A percentile compares a stretch with the other conserved stretches of the same genome.
Evolutionary conservation across 305 asterid genomes (phyloP).

Genomic region (Fraxinus ornus): DNA sequence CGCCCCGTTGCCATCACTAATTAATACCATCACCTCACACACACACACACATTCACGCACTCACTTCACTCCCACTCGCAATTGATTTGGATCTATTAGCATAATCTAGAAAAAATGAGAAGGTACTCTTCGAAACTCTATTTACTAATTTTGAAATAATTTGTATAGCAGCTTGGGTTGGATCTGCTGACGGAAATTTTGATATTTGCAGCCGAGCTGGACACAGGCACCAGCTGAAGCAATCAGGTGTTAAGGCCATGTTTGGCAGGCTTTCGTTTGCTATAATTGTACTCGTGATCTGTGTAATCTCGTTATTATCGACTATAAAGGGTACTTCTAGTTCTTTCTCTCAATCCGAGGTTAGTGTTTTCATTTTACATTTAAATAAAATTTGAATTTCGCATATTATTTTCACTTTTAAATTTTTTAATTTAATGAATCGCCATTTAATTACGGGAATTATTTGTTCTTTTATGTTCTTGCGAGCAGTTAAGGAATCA

Average conservation of each 20-base stretch:
- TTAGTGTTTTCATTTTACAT: slow-evolving; percentile 14
- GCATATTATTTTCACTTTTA: neutral
- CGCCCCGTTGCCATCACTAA: too few species aligned
- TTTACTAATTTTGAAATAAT: neutral
- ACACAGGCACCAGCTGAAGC: slow-evolving; percentile 67
- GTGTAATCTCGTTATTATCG: slow-evolving; percentile 53
- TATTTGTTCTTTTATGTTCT: slow-evolving; percentile 5
- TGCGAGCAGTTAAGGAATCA: slow-evolving; percentile 19
- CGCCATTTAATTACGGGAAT: neutral
- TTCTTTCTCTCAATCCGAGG: slow-evolving; percentile 49
- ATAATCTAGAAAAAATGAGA: slow-evolving; percentile 38
- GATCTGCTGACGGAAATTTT: slow-evolving; percentile 32
- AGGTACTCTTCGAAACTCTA: slow-evolving; percentile 33
- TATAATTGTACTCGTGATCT: slow-evolving; percentile 61
- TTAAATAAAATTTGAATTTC: neutral
- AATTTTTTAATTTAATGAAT: neutral
- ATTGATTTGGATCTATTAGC: slow-evolving; percentile 14
- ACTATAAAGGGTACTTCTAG: slow-evolving; percentile 41
- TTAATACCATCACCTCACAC: neutral
- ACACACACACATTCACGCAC: neutral
- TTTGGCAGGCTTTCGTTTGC: slow-evolving; percentile 67
- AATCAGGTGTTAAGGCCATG: slow-evolving; percentile 68
- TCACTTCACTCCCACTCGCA: neutral
- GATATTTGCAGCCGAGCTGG: slow-evolving; percentile 44
- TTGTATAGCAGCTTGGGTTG: neutral